phyloP scores from a whole-genome alignment of 805 yeast species.

The Starmerella vaccinii region DNA sequence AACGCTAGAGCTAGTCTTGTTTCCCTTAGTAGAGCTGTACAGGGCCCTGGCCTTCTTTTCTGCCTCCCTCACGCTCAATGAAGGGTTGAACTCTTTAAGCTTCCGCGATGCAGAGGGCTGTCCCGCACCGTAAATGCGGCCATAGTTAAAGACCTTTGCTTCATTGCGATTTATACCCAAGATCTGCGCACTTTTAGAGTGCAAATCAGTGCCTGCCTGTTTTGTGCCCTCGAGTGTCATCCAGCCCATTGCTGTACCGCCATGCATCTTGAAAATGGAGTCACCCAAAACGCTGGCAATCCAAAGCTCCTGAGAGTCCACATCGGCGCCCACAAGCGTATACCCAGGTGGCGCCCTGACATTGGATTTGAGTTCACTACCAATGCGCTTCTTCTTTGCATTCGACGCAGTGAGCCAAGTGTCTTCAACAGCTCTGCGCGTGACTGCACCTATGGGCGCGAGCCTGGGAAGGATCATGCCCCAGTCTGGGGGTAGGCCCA shows the following conservation, averaged over 20 bases:
- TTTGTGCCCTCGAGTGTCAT: slow-evolving; percentile 97
- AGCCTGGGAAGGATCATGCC: slow-evolving; percentile 79
- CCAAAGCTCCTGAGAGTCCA: slow-evolving; percentile 97
- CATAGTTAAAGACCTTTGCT: slow-evolving; percentile 92
- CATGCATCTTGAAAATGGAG: slow-evolving; percentile 77
- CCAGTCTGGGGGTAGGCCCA: slow-evolving; percentile 26
- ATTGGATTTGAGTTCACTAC: slow-evolving; percentile 86
- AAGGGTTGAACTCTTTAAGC: slow-evolving; percentile 71
- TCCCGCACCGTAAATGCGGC: slow-evolving; percentile 97
- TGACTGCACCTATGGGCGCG: slow-evolving; percentile 91
- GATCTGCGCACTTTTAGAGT: slow-evolving; percentile 84
- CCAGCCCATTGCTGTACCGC: slow-evolving; percentile 97
- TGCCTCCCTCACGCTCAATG: slow-evolving; percentile 57
- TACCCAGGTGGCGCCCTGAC: slow-evolving; percentile 82
- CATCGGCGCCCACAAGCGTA: slow-evolving; percentile 95
- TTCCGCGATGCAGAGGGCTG: slow-evolving; percentile 77
- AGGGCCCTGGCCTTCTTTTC: slow-evolving; percentile 50
- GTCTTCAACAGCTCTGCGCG: slow-evolving; percentile 91
- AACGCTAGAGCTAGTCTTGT: slow-evolving; percentile 29
- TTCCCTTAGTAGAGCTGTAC: slow-evolving; percentile 78
- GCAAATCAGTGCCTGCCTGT: slow-evolving; percentile 83
- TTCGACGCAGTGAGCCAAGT: slow-evolving; percentile 98
- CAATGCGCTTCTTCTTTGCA: slow-evolving; percentile 74
- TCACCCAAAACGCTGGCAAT: slow-evolving; percentile 94
- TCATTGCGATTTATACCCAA: slow-evolving; percentile 82